Evolutionary conservation across 2,329 filamentous ascomycete genomes (phyloP), one percentile per base, ranked within the genome.

Genomic region (Colletotrichum lentis): DNA sequence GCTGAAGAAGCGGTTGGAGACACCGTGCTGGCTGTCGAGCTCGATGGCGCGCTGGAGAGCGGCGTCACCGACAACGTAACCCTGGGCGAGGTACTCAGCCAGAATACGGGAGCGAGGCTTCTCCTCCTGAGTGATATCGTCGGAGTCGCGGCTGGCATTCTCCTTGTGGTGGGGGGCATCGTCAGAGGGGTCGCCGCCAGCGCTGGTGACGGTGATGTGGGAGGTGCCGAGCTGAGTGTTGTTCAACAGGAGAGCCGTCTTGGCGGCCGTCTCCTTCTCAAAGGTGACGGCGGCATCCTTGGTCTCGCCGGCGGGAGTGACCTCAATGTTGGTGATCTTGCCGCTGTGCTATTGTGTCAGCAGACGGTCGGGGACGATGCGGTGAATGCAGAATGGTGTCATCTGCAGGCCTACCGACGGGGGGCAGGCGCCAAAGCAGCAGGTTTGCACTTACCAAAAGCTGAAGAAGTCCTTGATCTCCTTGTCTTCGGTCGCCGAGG

Each of bases 401-500:
- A 41, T 39, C 27, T 35, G 64, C 20, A 59, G 24, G 10, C n/a
- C 27, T 18, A 20, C n/a, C 31, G 35, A 16, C 11, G 3, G 14
- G 14, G 31, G 31, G 8, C 3, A 1, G n/a, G 14, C 16, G 31
- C 52, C 12, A 37, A 24, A 10, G 27, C 44, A 44, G 43, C 58
- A 10, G 22, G n/a, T 58, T 27, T n/a, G 46, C 31, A 76, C 88
- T 78, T 86, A 95, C 93, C 88, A 91, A 82, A 98, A 98, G 84
- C 91, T 96, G 86, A 99, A 99, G 86, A 99, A 99, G 78, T 97
- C 94, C 77, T 89, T 89, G 75, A 99, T 90, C 81, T 98, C 94
- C 82, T 94, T 91, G 81, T 99, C 94, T 73, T 87, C 89, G 65
- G 95, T 97, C 78, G 90, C 82, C 71, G 84, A 78, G 73, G 92